Percentiles rank a stretch among this genome's conserved stretches.
These are phyloP conservation scores for Aegle marmelos DNA, from an alignment of 345 rosid genomes.

Conservation along the genomic window DNA sequence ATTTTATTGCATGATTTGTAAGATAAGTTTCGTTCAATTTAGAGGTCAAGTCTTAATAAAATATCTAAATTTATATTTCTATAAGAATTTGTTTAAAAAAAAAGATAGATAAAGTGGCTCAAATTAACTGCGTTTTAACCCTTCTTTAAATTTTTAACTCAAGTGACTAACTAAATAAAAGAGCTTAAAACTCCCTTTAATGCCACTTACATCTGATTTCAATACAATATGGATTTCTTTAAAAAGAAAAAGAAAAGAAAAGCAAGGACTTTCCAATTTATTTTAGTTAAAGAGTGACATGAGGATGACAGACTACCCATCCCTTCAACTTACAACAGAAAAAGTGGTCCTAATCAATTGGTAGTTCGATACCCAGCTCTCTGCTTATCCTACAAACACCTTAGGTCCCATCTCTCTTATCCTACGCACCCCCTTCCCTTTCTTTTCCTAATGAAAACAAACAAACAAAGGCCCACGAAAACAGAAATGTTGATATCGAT, in stretches of 20 bases:
- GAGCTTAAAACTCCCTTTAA: too few species aligned
- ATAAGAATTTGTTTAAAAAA: too few species aligned
- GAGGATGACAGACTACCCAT: constrained; percentile 22
- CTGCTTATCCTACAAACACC: constrained; percentile 43
- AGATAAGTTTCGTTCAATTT: too few species aligned
- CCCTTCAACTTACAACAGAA: constrained; percentile 7
- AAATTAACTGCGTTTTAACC: too few species aligned
- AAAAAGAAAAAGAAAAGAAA: rapidly evolving
- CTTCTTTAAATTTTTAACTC: too few species aligned
- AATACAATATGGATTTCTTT: too few species aligned
- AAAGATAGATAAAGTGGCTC: too few species aligned
- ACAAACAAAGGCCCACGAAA: constrained; percentile 3
- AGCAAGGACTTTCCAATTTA: background rate
- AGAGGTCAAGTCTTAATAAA: too few species aligned
- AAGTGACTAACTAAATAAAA: too few species aligned
- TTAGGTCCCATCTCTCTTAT: constrained; percentile 20
- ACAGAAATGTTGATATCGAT: background rate
- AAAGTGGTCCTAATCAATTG: constrained; percentile 44
- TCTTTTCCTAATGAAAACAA: constrained; percentile 11
- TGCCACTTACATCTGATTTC: too few species aligned
- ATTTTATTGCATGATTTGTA: too few species aligned
- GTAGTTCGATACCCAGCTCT: constrained; percentile 30
- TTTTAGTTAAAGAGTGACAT: background rate
- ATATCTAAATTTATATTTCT: too few species aligned
- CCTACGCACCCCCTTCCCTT: constrained; percentile 33